A percentile compares a stretch with the other conserved stretches of the same genome.
Evolutionary conservation across 371 early-diverging fungal species (phyloP).

Genomic region (Rhizomucor miehei): DNA sequence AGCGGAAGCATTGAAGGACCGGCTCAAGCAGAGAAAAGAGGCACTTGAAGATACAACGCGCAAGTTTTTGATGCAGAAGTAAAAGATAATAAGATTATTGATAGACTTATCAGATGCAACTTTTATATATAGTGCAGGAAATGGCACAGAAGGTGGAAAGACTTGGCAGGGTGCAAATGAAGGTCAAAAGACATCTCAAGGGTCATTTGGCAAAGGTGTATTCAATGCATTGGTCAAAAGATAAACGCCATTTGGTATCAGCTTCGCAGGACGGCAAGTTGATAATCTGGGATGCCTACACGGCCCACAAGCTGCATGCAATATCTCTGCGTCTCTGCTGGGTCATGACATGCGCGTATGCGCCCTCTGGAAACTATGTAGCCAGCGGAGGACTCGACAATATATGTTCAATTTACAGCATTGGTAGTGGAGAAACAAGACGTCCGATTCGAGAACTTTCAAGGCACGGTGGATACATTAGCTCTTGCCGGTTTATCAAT

Average conservation of each 20-base stretch:
- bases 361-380: constrained; percentile 93
- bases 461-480: constrained; percentile 94
- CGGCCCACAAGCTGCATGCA: constrained; percentile 96
- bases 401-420: constrained; percentile 93
- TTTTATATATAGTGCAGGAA: constrained; percentile 20
- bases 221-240: constrained; percentile 98
- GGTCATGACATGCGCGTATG: constrained; percentile 99
- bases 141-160: constrained; percentile 69
- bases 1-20: constrained; percentile 92
- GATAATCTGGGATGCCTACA: constrained; percentile 96
- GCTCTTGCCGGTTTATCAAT: constrained; percentile 92
- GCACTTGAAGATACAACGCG: constrained; percentile 90
- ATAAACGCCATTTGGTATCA: constrained; percentile 90
- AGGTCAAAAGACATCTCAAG: constrained; percentile 91
- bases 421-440: constrained; percentile 87
- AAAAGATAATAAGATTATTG: neutral
- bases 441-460: constrained; percentile 91
- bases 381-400: constrained; percentile 98
- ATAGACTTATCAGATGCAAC: neutral
- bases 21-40: constrained; percentile 89
- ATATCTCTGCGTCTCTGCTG: constrained; percentile 95
- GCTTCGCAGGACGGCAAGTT: constrained; percentile 98
- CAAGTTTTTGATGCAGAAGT: constrained; percentile 40
- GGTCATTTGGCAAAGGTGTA: constrained; percentile 97
- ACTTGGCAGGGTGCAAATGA: constrained; percentile 90